phyloP scores from a whole-genome alignment of 2,329 filamentous ascomycete species.

The Exophiala calicioides region DNA sequence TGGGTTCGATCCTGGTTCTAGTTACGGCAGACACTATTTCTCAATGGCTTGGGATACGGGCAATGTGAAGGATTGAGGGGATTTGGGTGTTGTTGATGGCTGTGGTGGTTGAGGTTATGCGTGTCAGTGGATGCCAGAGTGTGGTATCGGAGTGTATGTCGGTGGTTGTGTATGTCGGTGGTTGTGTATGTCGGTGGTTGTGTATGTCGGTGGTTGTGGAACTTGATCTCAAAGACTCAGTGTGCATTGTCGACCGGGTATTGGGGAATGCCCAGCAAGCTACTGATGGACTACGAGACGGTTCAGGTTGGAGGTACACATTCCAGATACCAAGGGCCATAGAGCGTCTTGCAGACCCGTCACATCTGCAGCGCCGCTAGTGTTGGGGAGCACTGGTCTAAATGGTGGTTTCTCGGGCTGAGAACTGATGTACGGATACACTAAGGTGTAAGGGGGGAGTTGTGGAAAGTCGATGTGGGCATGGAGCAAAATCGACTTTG shows the following conservation, averaged over 20 bases:
- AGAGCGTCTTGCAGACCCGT: constrained; percentile 5
- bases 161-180: neutral
- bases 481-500: constrained; percentile 2
- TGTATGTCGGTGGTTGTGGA: neutral
- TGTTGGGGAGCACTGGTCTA: constrained; percentile 5
- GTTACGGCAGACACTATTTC: constrained; percentile 25
- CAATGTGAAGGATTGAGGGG: constrained; percentile 4
- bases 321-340: neutral
- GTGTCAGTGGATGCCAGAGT: neutral
- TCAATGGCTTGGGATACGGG: constrained; percentile 1
- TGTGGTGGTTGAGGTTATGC: neutral
- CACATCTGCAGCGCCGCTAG: constrained; percentile 2
- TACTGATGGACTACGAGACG: no score
- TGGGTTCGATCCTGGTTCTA: constrained; percentile 15
- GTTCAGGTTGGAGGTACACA: neutral
- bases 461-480: constrained; percentile 1
- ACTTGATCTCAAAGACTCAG: neutral
- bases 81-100: neutral
- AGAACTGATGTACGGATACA: neutral
- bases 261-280: constrained; percentile 1
- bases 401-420: neutral
- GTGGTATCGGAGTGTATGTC: neutral
- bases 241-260: neutral
- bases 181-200: neutral
- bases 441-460: neutral